Conservation (phyloP, 2,329 filamentous ascomycete genomes). For the Aspergillus novofumigatus region DNA sequence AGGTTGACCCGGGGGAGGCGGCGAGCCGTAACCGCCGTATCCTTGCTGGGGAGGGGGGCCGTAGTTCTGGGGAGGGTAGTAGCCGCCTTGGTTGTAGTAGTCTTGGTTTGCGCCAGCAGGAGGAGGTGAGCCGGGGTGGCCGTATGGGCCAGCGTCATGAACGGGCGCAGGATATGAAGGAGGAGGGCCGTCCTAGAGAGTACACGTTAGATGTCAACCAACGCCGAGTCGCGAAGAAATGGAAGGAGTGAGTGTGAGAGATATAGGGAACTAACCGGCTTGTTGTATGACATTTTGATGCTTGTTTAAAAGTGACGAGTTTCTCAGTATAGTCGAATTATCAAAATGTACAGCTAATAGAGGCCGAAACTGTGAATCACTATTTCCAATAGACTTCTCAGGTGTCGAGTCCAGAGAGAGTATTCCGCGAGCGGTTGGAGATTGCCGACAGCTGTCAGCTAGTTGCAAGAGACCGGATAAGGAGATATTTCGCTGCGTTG, state of each 20-base stretch:
- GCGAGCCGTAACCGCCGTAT: conserved; percentile 18
- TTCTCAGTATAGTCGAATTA: neutral
- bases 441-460: neutral
- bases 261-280: conserved; percentile 24
- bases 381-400: neutral
- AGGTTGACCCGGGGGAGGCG: conserved; percentile 20
- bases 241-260: neutral
- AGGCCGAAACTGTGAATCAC: neutral
- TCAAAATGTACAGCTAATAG: neutral
- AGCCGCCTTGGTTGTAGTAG: conserved; percentile 30
- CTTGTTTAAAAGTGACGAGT: conserved; percentile 5
- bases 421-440: neutral
- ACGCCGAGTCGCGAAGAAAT: neutral
- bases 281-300: conserved; percentile 29
- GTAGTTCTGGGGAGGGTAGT: conserved; percentile 26
- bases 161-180: conserved; percentile 35
- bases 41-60: conserved; percentile 25
- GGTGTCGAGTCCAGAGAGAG: neutral
- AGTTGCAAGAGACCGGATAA: neutral
- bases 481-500: neutral
- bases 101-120: conserved; percentile 28
- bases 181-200: conserved; percentile 28
- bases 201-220: neutral
- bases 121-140: conserved; percentile 20
- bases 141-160: conserved; percentile 30